A percentile compares a stretch with the other conserved stretches of the same genome.
phyloP scores from a whole-genome alignment of 345 rosid species.

The Bruguiera sexangula region DNA sequence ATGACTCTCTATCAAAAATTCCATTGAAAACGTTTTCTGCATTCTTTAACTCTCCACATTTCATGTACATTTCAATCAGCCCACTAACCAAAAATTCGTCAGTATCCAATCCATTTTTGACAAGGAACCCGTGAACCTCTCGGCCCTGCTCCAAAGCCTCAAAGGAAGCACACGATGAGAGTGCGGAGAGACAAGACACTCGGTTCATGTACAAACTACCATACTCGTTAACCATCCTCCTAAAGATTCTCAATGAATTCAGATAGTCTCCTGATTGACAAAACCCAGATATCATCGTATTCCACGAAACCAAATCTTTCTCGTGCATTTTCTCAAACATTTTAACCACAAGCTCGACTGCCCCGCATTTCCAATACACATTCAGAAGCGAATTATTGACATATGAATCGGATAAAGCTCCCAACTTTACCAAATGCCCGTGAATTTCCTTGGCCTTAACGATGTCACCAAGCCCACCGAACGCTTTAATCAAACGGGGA shows the following conservation, averaged over 20 bases:
- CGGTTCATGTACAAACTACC: constrained; percentile 18
- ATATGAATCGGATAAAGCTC: constrained; percentile 26
- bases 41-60: constrained; percentile 35
- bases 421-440: constrained; percentile 39
- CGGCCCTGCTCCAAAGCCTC: constrained; percentile 29
- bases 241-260: constrained; percentile 27
- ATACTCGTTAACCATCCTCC: constrained; percentile 26
- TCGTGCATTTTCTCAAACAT: constrained; percentile 38
- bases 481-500: constrained; percentile 43
- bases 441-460: constrained; percentile 34
- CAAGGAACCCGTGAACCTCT: constrained; percentile 38
- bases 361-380: constrained; percentile 33
- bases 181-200: constrained; percentile 34
- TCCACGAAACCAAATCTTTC: constrained; percentile 43
- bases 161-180: constrained; percentile 36
- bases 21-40: constrained; percentile 31
- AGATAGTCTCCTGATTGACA: constrained; percentile 21
- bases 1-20: constrained; percentile 11
- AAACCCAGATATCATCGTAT: constrained; percentile 40
- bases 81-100: constrained; percentile 38
- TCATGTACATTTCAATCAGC: constrained; percentile 46
- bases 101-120: constrained; percentile 28
- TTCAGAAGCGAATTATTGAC: constrained; percentile 34
- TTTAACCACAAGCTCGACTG: constrained; percentile 20
- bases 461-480: constrained; percentile 29